Conservation (phyloP, 2,329 filamentous ascomycete genomes). For the Aspergillus quadrilineatus region DNA sequence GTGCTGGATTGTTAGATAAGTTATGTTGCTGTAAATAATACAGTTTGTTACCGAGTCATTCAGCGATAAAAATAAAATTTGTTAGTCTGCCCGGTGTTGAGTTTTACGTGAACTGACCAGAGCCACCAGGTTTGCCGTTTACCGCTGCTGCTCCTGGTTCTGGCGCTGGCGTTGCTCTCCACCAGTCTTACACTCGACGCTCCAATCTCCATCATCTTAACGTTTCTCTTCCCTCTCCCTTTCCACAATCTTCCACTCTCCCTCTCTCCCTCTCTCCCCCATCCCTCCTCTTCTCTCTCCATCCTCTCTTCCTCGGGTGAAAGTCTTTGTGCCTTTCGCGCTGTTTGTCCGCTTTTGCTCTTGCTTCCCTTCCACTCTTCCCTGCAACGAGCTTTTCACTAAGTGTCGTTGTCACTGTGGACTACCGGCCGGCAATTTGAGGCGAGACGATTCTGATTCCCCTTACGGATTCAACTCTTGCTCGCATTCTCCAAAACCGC, state of each 20-base stretch:
- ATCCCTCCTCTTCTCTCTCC: slow-evolving; percentile 14
- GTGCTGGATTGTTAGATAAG: too few species aligned
- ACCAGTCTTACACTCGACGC: background rate
- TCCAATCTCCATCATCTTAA: background rate
- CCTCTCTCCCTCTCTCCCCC: slow-evolving; percentile 11
- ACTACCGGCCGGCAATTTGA: slow-evolving; percentile 26
- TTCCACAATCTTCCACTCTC: background rate
- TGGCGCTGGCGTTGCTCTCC: background rate
- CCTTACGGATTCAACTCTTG: slow-evolving; percentile 11
- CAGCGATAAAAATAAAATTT: slow-evolving; percentile 3
- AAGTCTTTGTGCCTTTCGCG: slow-evolving; percentile 39
- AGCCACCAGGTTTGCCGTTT: slow-evolving; percentile 7
- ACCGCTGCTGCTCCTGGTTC: background rate
- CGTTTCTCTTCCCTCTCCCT: slow-evolving; percentile 9
- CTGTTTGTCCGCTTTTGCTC: slow-evolving; percentile 15
- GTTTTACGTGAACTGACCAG: slow-evolving; percentile 4
- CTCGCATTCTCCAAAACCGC: slow-evolving; percentile 6
- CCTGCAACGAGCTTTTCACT: slow-evolving; percentile 52
- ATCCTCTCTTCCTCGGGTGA: slow-evolving; percentile 42
- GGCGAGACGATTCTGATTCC: slow-evolving; percentile 23
- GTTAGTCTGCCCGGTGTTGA: slow-evolving; percentile 1
- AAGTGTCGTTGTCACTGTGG: slow-evolving; percentile 48
- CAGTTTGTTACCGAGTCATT: background rate
- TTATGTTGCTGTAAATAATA: background rate
- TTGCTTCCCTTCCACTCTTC: slow-evolving; percentile 18